Evolutionary conservation across 2,329 filamentous ascomycete species (phyloP).

Genomic region (Fusarium sp.): DNA sequence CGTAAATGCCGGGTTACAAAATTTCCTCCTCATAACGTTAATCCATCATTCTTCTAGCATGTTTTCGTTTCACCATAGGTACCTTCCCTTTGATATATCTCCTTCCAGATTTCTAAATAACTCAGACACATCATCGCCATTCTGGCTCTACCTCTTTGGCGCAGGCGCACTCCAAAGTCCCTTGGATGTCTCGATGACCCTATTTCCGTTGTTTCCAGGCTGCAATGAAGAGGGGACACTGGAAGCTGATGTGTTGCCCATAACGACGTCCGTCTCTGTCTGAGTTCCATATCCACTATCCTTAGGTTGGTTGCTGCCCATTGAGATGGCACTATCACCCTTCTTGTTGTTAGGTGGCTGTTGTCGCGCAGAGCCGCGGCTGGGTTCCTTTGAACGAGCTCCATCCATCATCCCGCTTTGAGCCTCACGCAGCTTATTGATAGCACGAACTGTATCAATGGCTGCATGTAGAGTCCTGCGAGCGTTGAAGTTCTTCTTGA

Average conservation of each 20-base stretch:
- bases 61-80: background rate
- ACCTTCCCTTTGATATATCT: background rate
- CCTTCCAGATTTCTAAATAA: background rate
- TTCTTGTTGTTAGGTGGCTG: constrained; percentile 44
- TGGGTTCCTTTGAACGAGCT: constrained; percentile 61
- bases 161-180: constrained; percentile 64
- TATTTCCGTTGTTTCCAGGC: constrained; percentile 64
- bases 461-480: constrained; percentile 74
- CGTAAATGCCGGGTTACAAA: background rate
- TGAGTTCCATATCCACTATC: constrained; percentile 62
- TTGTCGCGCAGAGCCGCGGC: constrained; percentile 45
- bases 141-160: constrained; percentile 37
- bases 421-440: constrained; percentile 75
- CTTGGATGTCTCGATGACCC: constrained; percentile 70
- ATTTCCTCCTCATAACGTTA: background rate
- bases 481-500: constrained; percentile 80
- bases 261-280: constrained; percentile 51
- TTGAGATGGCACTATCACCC: constrained; percentile 57
- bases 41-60: background rate
- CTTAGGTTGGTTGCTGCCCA: constrained; percentile 46
- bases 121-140: background rate
- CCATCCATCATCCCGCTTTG: constrained; percentile 71
- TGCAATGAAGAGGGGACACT: constrained; percentile 61
- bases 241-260: constrained; percentile 54
- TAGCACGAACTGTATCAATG: constrained; percentile 75